Base-by-base conservation (phyloP, 2,329 filamentous ascomycete genomes). In the Teratosphaeria epicoccoides region DNA sequence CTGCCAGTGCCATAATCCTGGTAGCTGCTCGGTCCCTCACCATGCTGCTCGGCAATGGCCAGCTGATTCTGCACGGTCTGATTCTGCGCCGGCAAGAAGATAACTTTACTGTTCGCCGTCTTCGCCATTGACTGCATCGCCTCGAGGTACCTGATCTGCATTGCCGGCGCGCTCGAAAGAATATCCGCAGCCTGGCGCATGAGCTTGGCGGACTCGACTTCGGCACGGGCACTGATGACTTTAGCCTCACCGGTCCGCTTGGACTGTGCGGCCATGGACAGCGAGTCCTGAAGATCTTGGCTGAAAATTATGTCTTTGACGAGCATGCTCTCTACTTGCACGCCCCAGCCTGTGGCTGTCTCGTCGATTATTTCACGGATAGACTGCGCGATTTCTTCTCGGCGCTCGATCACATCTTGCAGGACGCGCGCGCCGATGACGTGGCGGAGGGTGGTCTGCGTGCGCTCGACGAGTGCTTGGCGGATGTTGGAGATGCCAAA, bases 121-220 rank as follows among this genome's bases (percentile, higher is more conserved):
- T 96, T 97, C 63, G 93, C 93, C 91, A 98, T 98, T 43, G 88
- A 81, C 70, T 97, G 93, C 91, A 97, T 97, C 3, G 93, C 90
- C 74, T 98, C 93, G 60, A 98, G 85, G 71, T 97, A 97, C 59
- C 90, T 79, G 74, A 95, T 95, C 74, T 96, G 90, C 93, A 98
- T 98, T 61, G 93, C 93, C 2, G 93, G 93, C 0, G 91, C 91
- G 14, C 83, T 88, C 57, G 82, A 87, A 47, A 98, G 72, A 61
- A 97, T 96, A 67, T 98, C 91, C 69, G 93, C 93, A 33, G 93
- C 91, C 73, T 93, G 72, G 49, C 77, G 81, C 87, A 88, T 94
- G 66, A 97, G 76, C 73, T 96, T 96, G 71, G 93, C 91, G 49
- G 84, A 84, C 73, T 98, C 93, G 66, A 98, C 93, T 61, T 98